These are phyloP conservation scores for Kwoniella bestiolae DNA, from an alignment of 768 basidiomycete species.

Conservation along the genomic window DNA sequence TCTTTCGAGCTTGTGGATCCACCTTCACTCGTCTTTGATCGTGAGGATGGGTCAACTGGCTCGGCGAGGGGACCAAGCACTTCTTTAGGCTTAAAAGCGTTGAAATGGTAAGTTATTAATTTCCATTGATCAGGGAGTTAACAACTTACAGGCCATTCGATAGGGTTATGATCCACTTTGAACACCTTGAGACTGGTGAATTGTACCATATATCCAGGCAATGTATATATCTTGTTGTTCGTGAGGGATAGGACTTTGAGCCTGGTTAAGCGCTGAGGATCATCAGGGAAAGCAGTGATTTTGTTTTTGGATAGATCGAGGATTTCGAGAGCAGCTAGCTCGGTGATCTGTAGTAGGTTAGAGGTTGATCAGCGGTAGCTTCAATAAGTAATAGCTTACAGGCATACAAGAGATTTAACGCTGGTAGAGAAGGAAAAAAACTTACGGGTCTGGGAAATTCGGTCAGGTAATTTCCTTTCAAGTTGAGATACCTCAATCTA, in stretches of 20 bases:
- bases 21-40: slow-evolving; percentile 10
- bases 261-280: slow-evolving; percentile 75
- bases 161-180: slow-evolving; percentile 86
- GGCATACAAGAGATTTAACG: too few relatives aligned
- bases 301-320: slow-evolving; percentile 93
- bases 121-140: too few relatives aligned
- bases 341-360: slow-evolving; percentile 67
- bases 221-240: slow-evolving; percentile 76
- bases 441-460: slow-evolving; percentile 85
- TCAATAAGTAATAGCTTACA: too few relatives aligned
- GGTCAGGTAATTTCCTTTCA: slow-evolving; percentile 70
- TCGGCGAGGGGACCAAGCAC: slow-evolving; percentile 47
- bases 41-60: slow-evolving; percentile 9
- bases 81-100: slow-evolving; percentile 41
- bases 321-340: slow-evolving; percentile 85
- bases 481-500: slow-evolving; percentile 56
- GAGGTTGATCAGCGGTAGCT: neutral
- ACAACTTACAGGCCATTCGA: slow-evolving; percentile 76
- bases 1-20: slow-evolving; percentile 10
- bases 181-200: slow-evolving; percentile 77
- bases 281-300: slow-evolving; percentile 74
- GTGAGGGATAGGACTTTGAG: slow-evolving; percentile 87
- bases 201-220: slow-evolving; percentile 77
- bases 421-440: slow-evolving; percentile 30
- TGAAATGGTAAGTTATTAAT: too few relatives aligned